Base-by-base conservation (phyloP, 2,329 filamentous ascomycete genomes). In the Coniochaeta pulveracea region DNA sequence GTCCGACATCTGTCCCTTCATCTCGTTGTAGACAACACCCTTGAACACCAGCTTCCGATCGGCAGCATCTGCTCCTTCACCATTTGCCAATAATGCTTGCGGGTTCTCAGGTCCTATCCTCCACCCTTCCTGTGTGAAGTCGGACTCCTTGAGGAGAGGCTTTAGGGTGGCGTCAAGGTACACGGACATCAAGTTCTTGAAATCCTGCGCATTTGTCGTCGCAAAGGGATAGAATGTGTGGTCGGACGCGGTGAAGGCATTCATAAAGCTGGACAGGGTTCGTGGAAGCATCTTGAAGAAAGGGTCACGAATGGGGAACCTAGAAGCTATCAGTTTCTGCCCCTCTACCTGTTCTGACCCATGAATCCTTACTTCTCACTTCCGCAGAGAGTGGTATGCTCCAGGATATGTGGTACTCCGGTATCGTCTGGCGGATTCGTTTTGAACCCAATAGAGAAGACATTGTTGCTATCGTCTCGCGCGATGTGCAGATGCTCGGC, bases 221-320 rank as follows among this genome's bases (percentile, higher is more conserved):
- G 91, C 88, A 56, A 98, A 98, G 2, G 91, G 91, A 52, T 98
- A 98, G 45, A 85, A 93, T 9, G 91, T 98, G 55, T 98, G 88
- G 50, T 96, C 89, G 15, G 86, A 82, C 17, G 88, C 86, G 26
- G 91, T 98, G 54, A 96, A 94, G 40, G 91, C 91, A 56, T 98
- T 98, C 91, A 98, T 98, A 53, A 95, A 98, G 59, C 96, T 98
- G 43, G 91, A 95, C n/a, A 98, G 70, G 5, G 91, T 95, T 46
- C 91, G 78, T 15, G 91, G 91, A 17, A 98, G 72, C 91, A 98
- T 98, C 71, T 96, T 98, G 69, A 98, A 98, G 67, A 98, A 98
- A 0, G 91, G 91, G 51, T 98, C 91, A 40, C 91, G 85, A 37
- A 98, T 89, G n/a, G 91, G 91, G 53, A 88, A 93, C 56, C 84